Evolutionary conservation across 2,329 filamentous ascomycete species (phyloP).

Genomic region (Ophiosphaerella herpotricha): DNA sequence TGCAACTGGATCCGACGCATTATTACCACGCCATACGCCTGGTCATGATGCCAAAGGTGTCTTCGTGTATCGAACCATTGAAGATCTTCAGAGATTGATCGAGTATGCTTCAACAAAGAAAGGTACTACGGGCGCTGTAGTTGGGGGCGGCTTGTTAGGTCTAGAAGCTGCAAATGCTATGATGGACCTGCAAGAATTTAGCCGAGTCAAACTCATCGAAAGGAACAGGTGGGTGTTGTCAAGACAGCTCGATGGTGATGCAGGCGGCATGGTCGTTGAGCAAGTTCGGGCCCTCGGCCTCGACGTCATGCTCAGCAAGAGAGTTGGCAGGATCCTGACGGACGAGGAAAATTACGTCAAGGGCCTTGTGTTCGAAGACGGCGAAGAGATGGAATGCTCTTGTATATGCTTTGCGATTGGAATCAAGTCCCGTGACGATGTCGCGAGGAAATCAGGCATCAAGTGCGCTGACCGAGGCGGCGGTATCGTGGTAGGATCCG

Average conservation of each 20-base stretch:
- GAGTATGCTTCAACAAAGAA: conserved; percentile 69
- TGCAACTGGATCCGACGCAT: conserved; percentile 83
- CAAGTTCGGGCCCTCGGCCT: conserved; percentile 79
- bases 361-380: conserved; percentile 80
- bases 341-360: conserved; percentile 69
- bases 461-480: conserved; percentile 73
- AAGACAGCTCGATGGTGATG: conserved; percentile 80
- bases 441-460: conserved; percentile 72
- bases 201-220: conserved; percentile 78
- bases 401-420: conserved; percentile 91
- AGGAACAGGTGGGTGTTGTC: conserved; percentile 82
- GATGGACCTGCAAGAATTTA: conserved; percentile 79
- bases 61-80: conserved; percentile 87
- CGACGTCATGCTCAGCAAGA: conserved; percentile 77
- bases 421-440: conserved; percentile 77
- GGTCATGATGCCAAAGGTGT: conserved; percentile 80
- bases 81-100: conserved; percentile 78
- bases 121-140: conserved; percentile 72
- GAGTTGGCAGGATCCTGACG: conserved; percentile 73
- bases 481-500: conserved; percentile 71
- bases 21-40: conserved; percentile 73
- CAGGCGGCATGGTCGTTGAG: conserved; percentile 79
- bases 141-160: conserved; percentile 83
- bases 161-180: conserved; percentile 91
- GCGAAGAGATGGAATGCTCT: conserved; percentile 74